phyloP scores from a whole-genome alignment of 139 green algal genomes.

The Monoraphidium neglectum region DNA sequence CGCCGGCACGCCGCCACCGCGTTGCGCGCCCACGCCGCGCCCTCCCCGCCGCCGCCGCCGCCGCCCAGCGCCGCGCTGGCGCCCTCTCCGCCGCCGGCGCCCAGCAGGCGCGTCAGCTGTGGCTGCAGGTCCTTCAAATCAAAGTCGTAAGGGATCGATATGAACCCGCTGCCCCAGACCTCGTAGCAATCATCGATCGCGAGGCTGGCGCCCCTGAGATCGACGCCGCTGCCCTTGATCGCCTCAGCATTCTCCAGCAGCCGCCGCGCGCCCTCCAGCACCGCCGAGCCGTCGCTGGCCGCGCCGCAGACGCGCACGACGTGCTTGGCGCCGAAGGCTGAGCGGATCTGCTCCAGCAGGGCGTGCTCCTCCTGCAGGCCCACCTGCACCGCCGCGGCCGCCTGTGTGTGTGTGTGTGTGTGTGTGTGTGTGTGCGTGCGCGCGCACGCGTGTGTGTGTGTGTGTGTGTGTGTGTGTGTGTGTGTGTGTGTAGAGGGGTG shows the following conservation, averaged over 20 bases:
- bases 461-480: no score
- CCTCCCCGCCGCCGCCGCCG: no score
- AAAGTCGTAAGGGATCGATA: slow-evolving; percentile 93
- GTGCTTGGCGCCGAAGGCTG: slow-evolving; percentile 45
- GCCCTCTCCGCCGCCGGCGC: neutral
- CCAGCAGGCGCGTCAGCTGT: slow-evolving; percentile 26
- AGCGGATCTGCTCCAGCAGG: slow-evolving; percentile 55
- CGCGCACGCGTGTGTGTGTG: no score
- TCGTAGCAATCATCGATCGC: slow-evolving; percentile 94
- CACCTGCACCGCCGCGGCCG: slow-evolving; percentile 26
- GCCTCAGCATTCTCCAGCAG: slow-evolving; percentile 74
- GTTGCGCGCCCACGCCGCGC: no score
- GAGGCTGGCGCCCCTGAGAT: slow-evolving; percentile 76
- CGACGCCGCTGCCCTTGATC: slow-evolving; percentile 66
- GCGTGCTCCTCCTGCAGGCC: slow-evolving; percentile 51
- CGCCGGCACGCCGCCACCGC: no score
- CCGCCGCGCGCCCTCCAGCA: slow-evolving; percentile 64
- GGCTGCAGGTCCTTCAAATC: slow-evolving; percentile 37
- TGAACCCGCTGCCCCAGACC: slow-evolving; percentile 90
- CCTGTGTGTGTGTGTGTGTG: no score
- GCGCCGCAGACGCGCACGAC: slow-evolving; percentile 34
- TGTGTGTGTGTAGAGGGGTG: no score
- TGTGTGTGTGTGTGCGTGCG: no score
- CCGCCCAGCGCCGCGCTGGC: no score
- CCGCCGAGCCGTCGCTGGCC: slow-evolving; percentile 36